Conservation (phyloP, 257 asterid genomes). For the Anisodus acutangulus region DNA sequence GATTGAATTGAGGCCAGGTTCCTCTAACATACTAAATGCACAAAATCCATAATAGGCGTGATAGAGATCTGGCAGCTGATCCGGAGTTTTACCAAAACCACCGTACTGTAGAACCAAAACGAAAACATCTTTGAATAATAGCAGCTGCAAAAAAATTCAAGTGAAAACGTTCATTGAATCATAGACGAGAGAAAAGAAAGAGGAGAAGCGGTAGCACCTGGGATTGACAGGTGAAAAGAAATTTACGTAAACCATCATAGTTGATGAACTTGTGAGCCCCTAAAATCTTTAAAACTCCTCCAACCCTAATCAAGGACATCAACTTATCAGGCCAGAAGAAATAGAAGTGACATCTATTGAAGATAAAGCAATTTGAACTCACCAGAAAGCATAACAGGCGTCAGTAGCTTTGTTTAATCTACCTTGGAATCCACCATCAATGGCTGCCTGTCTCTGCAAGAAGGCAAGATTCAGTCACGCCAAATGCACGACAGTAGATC, state of each 20-base stretch:
- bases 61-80: constrained; percentile 79
- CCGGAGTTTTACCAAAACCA: constrained; percentile 89
- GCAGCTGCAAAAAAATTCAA: neutral
- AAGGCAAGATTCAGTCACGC: neutral
- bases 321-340: constrained; percentile 27
- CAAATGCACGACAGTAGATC: neutral
- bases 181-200: constrained; percentile 1
- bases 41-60: constrained; percentile 86
- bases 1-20: constrained; percentile 60
- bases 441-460: constrained; percentile 74
- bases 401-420: constrained; percentile 85
- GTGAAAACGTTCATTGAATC: neutral
- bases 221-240: constrained; percentile 77
- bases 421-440: constrained; percentile 93
- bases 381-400: constrained; percentile 98
- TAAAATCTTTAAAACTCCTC: constrained; percentile 79
- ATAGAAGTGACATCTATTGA: constrained; percentile 11
- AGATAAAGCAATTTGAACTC: constrained; percentile 29
- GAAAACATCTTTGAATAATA: neutral
- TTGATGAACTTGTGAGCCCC: constrained; percentile 71
- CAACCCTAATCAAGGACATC: constrained; percentile 60
- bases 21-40: constrained; percentile 81
- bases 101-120: constrained; percentile 65
- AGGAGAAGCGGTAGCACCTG: constrained; percentile 61
- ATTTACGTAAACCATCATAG: constrained; percentile 62